phyloP scores from a whole-genome alignment of 305 asterid genomes.

The Fraxinus dipetala region DNA sequence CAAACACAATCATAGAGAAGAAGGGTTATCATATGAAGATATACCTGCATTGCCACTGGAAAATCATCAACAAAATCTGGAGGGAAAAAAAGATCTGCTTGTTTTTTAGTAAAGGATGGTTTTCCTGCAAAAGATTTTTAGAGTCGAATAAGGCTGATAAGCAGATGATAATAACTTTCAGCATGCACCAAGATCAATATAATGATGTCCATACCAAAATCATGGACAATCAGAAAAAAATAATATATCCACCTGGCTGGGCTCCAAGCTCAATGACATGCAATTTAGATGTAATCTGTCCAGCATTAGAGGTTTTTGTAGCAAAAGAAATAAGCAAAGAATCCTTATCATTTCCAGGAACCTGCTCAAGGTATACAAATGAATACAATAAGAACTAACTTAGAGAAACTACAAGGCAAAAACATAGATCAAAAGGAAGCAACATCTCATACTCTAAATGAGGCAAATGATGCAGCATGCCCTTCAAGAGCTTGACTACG shows the following conservation, averaged over 20 bases:
- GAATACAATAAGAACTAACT: constrained; percentile 14
- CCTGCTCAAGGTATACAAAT: constrained; percentile 40
- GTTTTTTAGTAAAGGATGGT: constrained; percentile 88
- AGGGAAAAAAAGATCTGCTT: constrained; percentile 97
- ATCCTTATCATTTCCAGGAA: constrained; percentile 82
- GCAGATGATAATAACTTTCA: background rate
- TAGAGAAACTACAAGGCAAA: constrained; percentile 16
- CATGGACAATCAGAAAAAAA: background rate
- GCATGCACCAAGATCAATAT: constrained; percentile 5
- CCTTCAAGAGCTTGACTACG: constrained; percentile 99
- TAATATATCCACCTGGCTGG: constrained; percentile 66
- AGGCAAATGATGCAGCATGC: constrained; percentile 97
- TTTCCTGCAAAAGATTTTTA: constrained; percentile 58
- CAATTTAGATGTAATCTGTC: constrained; percentile 81
- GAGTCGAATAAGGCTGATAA: background rate
- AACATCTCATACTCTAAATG: constrained; percentile 58
- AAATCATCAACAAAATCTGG: constrained; percentile 92
- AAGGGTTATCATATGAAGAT: constrained; percentile 14
- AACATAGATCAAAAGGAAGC: constrained; percentile 19
- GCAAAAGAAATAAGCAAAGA: constrained; percentile 94
- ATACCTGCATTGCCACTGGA: constrained; percentile 61
- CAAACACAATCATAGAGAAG: background rate
- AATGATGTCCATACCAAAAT: constrained; percentile 9
- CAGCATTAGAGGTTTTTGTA: constrained; percentile 73
- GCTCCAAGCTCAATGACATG: constrained; percentile 99